phyloP scores from a whole-genome alignment of 345 rosid species.

The Camelina laxa region DNA sequence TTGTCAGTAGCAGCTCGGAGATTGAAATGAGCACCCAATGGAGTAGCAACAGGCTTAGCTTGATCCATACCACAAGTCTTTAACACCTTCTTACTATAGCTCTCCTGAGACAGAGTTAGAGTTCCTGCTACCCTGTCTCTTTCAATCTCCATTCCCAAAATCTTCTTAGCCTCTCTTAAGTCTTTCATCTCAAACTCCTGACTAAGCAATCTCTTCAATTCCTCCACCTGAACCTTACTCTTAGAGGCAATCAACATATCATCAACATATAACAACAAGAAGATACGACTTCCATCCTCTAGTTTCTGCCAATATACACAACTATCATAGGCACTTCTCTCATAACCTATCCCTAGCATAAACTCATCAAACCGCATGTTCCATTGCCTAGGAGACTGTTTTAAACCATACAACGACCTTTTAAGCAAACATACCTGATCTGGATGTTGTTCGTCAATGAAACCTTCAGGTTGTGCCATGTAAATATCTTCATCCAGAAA shows the following conservation, averaged over 20 bases:
- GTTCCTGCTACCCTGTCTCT: background rate
- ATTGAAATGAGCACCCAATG: background rate
- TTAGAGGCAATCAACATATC: background rate
- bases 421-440: too few species aligned
- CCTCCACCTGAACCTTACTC: rapidly evolving
- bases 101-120: background rate
- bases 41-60: background rate
- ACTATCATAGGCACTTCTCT: too few species aligned
- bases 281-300: too few species aligned
- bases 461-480: too few species aligned
- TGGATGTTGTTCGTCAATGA: too few species aligned
- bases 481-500: too few species aligned
- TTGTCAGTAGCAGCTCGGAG: background rate
- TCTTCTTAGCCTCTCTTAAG: background rate
- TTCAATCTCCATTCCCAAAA: background rate
- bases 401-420: too few species aligned
- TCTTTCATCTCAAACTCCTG: background rate
- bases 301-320: too few species aligned
- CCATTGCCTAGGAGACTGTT: too few species aligned
- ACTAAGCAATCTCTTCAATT: too few species aligned
- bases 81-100: background rate
- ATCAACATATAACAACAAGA: background rate
- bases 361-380: background rate
- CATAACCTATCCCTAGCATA: too few species aligned
- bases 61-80: background rate